Base-by-base conservation (phyloP, 768 basidiomycete genomes). In the Termitomyces sp. region DNA sequence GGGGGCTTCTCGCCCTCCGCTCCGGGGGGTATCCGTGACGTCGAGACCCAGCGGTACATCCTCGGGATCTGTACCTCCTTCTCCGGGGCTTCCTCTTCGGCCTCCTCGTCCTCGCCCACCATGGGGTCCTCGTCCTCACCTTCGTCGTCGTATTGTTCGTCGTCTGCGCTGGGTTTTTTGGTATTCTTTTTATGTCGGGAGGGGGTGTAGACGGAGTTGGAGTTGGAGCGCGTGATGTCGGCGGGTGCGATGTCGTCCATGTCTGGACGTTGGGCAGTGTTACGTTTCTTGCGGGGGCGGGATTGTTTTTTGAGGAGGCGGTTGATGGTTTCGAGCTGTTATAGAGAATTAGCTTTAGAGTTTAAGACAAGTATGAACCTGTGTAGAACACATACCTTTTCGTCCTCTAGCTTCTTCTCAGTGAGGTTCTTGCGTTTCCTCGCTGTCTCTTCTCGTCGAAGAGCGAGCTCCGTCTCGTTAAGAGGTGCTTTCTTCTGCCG, bases 241-340 rank as follows among this genome's bases (percentile, higher is more conserved):
- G 70, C 22, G 61, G 73, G 59, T 54, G 66, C 62, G 12, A 69
- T 49, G 33, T 69, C 69, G 38, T 67, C 68, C 57, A 65, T 60
- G 51, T 64, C 61, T 7, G 58, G 33, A 44, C 71, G 80, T 63
- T 75, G 85, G 42, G 84, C 83, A 0, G 78, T 78, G 1, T 80
- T 82, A 12, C 86, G 84, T 65, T 84, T 88, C 54, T 80, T 83
- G 48, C 84, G 82, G 2, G 89, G 80, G 11, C 88, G 83, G 18
- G 88, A 86, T 69, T 92, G 91, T 73, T 94, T 94, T 71, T 92
- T 92, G 55, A 95, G 82, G 15, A 95, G 80, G 32, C 93, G 88
- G 67, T 94, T 94, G 71, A 95, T 94, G 0, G 93, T 94, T 68
- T 94, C 93, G 24, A 86, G 86, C 90, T 93, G 66, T 36, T 45